Evolutionary conservation across 208 protist species (phyloP).

Genomic region (Crithidia acanthocephali): DNA sequence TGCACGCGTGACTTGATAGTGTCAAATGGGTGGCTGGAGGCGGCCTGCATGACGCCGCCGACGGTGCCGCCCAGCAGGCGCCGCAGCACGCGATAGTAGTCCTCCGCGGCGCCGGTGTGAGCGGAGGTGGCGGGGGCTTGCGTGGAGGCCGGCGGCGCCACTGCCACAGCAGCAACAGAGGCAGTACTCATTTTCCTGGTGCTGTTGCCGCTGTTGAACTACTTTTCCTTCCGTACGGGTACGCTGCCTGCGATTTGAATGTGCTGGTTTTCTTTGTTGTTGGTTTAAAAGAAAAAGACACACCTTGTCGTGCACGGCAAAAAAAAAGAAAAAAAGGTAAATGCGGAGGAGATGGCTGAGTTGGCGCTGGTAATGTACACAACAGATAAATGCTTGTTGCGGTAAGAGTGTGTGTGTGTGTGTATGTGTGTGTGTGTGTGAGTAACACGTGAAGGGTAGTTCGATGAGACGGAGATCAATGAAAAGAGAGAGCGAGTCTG

Average conservation of each 20-base stretch:
- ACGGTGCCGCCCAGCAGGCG: slow-evolving; percentile 62
- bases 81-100: slow-evolving; percentile 44
- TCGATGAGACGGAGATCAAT: too few species aligned
- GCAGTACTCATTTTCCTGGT: neutral
- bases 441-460: too few species aligned
- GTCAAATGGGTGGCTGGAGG: slow-evolving; percentile 72
- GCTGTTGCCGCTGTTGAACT: too few species aligned
- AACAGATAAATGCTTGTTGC: neutral
- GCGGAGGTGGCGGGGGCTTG: neutral
- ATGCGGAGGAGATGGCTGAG: too few species aligned
- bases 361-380: neutral
- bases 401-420: too few species aligned
- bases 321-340: neutral
- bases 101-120: slow-evolving; percentile 18
- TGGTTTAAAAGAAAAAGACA: neutral
- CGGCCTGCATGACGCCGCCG: slow-evolving; percentile 67
- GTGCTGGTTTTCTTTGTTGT: neutral
- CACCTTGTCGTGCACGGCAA: neutral
- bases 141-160: neutral
- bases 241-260: neutral
- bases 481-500: too few species aligned
- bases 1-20: slow-evolving; percentile 78
- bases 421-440: too few species aligned
- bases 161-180: neutral
- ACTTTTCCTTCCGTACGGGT: neutral